Base-by-base conservation (phyloP, 805 yeast genomes). In the Candida taoyuanica region DNA sequence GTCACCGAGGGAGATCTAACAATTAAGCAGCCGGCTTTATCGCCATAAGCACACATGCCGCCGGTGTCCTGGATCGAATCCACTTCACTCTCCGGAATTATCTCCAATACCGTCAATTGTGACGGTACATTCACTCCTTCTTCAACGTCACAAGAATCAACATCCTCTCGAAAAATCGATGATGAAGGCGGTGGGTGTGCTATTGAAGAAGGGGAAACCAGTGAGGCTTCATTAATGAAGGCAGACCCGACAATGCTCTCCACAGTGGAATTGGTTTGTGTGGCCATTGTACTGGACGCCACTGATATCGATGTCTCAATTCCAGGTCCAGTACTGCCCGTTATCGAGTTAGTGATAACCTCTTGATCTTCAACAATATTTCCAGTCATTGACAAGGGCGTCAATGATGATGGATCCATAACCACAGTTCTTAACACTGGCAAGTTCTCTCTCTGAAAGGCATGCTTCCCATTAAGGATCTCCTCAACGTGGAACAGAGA, bases 391-490 rank as follows among this genome's bases (percentile, higher is more conserved):
- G 25, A 21, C 7, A 12, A 21, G 25, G 25, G 7, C 11, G 25
- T 21, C n/a, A n/a, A n/a, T n/a, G n/a, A n/a, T n/a, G n/a, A n/a
- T n/a, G n/a, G n/a, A n/a, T n/a, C n/a, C n/a, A n/a, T n/a, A n/a
- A n/a, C n/a, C n/a, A n/a, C n/a, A n/a, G n/a, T n/a, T n/a, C n/a
- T n/a, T n/a, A 51, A 29, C 11, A 33, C 16, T 1, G 56, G 52
- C 21, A 54, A 11, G 8, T 47, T 44, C 3, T 31, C 28, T 12
- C 36, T 65, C n/a, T 55, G 59, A 25, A 37, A 64, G 0, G 63
- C 60, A 38, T 65, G 70, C 8, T 39, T 47, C 2, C 67, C 67
- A 28, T 49, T 52, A 27, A 65, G 43, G 9, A 59, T 49, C 18
- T 52, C 58, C 20, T 53, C 59, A 15, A 50, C 57, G 17, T 38